Evolutionary conservation across 495 filamentous ascomycete species (phyloP), one percentile per base, ranked within the genome.

Genomic region (Penicillium angulare): DNA sequence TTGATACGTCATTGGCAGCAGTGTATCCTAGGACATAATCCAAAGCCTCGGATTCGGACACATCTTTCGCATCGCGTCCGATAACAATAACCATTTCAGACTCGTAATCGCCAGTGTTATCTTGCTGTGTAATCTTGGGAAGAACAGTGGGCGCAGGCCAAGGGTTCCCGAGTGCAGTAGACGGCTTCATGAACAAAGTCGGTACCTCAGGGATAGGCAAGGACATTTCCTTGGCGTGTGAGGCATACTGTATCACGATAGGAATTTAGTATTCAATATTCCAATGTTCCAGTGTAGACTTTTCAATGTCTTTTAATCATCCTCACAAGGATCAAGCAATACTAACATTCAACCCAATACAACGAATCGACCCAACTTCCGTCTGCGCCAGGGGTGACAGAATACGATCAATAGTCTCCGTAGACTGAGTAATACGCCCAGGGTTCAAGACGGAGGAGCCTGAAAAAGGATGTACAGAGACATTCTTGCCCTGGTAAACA

Each of bases 41-140:
- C 9, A 92, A 68, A 1, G 89, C 90, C 22, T 84, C 71, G 0
- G 75, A 69, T 61, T 90, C 87, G 7, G 82, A 59, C 18, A 93
- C 83, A 55, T 92, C 83, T 35, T 73, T 72, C 29, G 81, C 86
- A 18, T 79, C 68, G 59, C 83, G 84, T 18, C 88, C 88, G 53
- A 93, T 91, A 1, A 93, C 67, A 40, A 81, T 80, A 2, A 89
- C 86, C 49, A 95, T 80, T 65, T 95, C 89, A 41, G 86, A 88
- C 62, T 93, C 90, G 55, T 92, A 95, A 62, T 93, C 90, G 7
- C 91, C 74, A 4, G 71, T 79, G 36, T 69, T 71, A 42, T 79
- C 72, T 27, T 62, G 40, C 47, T 75, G 74, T 0, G 86, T 85
- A 33, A 84, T 64, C 26, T 78, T 78, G 23, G 82, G 83, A 17